phyloP scores from a whole-genome alignment of 2,329 filamentous ascomycete genomes.

The Colletotrichum zoysiae region DNA sequence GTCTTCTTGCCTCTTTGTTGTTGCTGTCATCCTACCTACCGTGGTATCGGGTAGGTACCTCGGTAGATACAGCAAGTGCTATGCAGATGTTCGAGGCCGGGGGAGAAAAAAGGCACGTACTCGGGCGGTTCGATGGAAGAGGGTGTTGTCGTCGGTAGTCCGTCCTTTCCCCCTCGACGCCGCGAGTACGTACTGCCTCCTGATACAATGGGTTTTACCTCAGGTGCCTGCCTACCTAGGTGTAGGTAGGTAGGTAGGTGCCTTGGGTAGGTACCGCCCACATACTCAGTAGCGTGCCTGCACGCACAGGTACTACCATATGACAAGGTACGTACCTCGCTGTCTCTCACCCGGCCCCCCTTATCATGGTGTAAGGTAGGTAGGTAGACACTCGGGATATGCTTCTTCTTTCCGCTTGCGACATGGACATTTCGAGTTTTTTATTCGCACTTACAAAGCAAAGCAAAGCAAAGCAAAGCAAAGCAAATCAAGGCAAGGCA shows the following conservation, averaged over 20 bases:
- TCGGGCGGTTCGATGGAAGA: not conserved
- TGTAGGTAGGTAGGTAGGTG: no score
- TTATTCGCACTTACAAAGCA: not conserved
- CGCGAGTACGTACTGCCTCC: not conserved
- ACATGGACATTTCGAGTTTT: not conserved
- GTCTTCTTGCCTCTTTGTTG: not conserved
- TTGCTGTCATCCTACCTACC: not conserved
- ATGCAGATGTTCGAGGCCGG: not conserved
- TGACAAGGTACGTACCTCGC: not conserved
- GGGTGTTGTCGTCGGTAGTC: not conserved
- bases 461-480: not conserved
- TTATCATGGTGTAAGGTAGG: no score
- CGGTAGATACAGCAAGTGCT: no score
- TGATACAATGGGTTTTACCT: not conserved
- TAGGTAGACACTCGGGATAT: not conserved
- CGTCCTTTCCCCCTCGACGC: not conserved
- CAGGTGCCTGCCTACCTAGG: no score
- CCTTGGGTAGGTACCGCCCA: no score
- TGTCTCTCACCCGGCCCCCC: not conserved
- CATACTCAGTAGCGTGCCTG: no score
- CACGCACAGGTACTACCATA: no score
- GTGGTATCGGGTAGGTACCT: no score
- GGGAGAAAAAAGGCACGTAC: not conserved
- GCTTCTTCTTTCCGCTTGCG: not conserved
- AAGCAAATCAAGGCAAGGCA: not conserved